Conservation (phyloP, 148 eudicot genomes). For the Pouteria glomerata region DNA sequence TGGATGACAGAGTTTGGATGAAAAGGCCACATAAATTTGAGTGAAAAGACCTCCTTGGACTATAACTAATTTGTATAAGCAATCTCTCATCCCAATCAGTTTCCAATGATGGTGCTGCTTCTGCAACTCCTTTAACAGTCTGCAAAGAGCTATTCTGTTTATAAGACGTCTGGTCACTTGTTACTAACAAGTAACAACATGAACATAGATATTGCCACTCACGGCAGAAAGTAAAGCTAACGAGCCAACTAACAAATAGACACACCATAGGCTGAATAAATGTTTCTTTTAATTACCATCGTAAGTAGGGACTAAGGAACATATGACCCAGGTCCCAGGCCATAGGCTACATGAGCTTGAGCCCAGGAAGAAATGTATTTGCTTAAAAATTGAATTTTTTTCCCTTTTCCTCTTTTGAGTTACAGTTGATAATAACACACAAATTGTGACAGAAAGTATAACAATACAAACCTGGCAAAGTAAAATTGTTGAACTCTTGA, state of each 20-base stretch:
- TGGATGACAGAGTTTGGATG: not conserved
- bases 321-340: too few species aligned
- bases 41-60: slow-evolving; percentile 75
- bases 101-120: slow-evolving; percentile 52
- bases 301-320: not conserved
- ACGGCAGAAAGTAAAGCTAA: not conserved
- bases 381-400: not conserved
- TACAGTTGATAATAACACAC: not conserved
- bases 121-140: slow-evolving; percentile 79
- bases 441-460: not conserved
- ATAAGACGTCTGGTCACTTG: not conserved
- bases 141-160: slow-evolving; percentile 22
- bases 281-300: not conserved
- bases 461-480: slow-evolving; percentile 66
- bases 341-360: not conserved
- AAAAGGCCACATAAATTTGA: not conserved
- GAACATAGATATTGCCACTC: not conserved
- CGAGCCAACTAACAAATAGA: not conserved
- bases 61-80: slow-evolving; percentile 78
- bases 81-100: slow-evolving; percentile 59
- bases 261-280: not conserved
- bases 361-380: not conserved
- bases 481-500: slow-evolving; percentile 67
- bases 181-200: not conserved
- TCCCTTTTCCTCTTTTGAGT: not conserved